These are phyloP conservation scores for Neofusicoccum laricinum DNA, from an alignment of 2,329 filamentous ascomycete species.

Conservation along the genomic window DNA sequence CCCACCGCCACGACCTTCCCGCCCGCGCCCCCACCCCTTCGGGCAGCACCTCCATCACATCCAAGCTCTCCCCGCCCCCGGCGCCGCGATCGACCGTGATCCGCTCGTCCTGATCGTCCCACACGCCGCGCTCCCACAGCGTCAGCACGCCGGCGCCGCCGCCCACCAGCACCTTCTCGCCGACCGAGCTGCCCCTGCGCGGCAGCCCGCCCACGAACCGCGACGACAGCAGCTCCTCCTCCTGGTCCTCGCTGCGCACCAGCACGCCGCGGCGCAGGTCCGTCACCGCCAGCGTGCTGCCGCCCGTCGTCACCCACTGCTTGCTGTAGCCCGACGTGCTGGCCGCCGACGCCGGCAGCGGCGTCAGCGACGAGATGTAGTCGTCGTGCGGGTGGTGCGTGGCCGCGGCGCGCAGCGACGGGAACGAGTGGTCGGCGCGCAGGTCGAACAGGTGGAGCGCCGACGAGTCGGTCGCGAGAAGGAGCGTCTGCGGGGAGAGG, in stretches of 20 bases:
- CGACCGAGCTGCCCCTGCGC: slow-evolving; percentile 66
- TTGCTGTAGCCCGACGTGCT: slow-evolving; percentile 88
- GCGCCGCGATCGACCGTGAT: slow-evolving; percentile 64
- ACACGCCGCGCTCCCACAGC: slow-evolving; percentile 88
- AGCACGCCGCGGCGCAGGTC: slow-evolving; percentile 84
- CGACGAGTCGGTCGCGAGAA: slow-evolving; percentile 87
- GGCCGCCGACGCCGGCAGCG: slow-evolving; percentile 73
- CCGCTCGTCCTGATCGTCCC: slow-evolving; percentile 92
- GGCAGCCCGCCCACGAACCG: slow-evolving; percentile 70
- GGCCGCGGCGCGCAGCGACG: slow-evolving; percentile 63
- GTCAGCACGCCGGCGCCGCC: slow-evolving; percentile 81
- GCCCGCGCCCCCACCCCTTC: slow-evolving; percentile 60
- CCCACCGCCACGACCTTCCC: slow-evolving; percentile 77
- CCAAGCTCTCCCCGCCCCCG: slow-evolving; percentile 72
- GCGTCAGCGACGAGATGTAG: slow-evolving; percentile 84
- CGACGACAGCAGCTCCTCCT: slow-evolving; percentile 85
- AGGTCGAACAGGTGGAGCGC: slow-evolving; percentile 86
- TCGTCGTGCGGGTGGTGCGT: slow-evolving; percentile 87
- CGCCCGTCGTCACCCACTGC: slow-evolving; percentile 92
- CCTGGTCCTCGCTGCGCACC: slow-evolving; percentile 88
- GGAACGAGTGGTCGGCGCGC: slow-evolving; percentile 53
- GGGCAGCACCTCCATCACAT: slow-evolving; percentile 71
- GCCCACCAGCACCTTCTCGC: slow-evolving; percentile 72
- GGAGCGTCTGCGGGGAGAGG: slow-evolving; percentile 81
- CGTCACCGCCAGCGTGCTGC: slow-evolving; percentile 84